Percentiles rank a stretch among this genome's conserved stretches.
These are phyloP conservation scores for Saccharomycopsis phalli DNA, from an alignment of 1,139 yeast genomes.

Conservation along the genomic window DNA sequence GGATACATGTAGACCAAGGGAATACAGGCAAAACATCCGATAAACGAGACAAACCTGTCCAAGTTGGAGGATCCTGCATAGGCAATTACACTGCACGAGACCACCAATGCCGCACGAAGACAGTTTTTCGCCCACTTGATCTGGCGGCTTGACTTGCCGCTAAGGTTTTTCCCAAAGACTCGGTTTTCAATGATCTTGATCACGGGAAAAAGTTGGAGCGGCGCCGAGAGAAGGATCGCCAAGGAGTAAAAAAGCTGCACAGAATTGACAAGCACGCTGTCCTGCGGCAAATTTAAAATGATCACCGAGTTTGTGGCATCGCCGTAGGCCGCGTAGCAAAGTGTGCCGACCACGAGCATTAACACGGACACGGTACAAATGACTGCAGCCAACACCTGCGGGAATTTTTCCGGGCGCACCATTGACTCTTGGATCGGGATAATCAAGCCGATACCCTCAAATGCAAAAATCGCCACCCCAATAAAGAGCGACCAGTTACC, in stretches of 20 bases:
- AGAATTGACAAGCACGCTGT: conserved; percentile 49
- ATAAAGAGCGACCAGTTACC: conserved; percentile 63
- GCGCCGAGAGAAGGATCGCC: conserved; percentile 69
- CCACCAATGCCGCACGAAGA: conserved; percentile 45
- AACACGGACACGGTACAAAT: conserved; percentile 50
- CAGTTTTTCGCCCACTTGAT: conserved; percentile 64
- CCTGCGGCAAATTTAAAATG: conserved; percentile 61
- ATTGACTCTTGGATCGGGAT: conserved; percentile 72
- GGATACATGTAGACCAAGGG: conserved; percentile 81
- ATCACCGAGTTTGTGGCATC: conserved; percentile 58
- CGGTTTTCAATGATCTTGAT: conserved; percentile 60
- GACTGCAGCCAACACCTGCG: conserved; percentile 51
- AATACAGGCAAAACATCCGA: conserved; percentile 76
- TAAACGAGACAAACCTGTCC: conserved; percentile 65
- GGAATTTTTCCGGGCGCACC: conserved; percentile 64
- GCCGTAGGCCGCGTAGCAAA: conserved; percentile 68
- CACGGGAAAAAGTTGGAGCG: conserved; percentile 70
- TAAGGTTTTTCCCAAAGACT: conserved; percentile 36
- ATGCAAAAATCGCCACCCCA: conserved; percentile 76
- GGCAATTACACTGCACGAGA: conserved; percentile 43
- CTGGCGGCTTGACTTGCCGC: conserved; percentile 45
- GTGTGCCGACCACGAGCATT: conserved; percentile 52
- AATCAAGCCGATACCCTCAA: conserved; percentile 73
- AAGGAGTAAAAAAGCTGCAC: conserved; percentile 61
- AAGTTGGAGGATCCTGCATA: conserved; percentile 57